Percentiles rank a stretch among this genome's conserved stretches.
Conservation (phyloP, 495 filamentous ascomycete species). For the Viridothelium virens region DNA sequence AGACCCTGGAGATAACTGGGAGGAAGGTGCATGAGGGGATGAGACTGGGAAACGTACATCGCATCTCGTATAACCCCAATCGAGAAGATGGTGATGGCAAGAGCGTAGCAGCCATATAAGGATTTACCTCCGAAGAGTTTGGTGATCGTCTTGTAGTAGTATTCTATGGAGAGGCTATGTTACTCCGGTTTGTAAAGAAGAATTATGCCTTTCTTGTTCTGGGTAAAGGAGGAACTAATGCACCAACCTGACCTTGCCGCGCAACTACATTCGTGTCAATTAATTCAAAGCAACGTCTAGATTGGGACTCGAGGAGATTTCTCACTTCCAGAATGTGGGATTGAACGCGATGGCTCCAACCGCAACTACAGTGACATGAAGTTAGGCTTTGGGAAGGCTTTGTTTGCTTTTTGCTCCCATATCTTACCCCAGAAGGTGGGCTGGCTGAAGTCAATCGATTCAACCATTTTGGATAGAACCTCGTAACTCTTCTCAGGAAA, state of each 20-base stretch:
- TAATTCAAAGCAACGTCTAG: slow-evolving; percentile 22
- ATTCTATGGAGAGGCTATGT: slow-evolving; percentile 52
- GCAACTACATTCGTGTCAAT: not conserved
- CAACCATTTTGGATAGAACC: not conserved
- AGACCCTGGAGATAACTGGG: slow-evolving; percentile 32
- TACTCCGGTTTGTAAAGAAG: slow-evolving; percentile 1
- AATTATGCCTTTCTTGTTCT: not conserved
- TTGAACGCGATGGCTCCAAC: slow-evolving; percentile 64
- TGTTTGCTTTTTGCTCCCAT: not conserved
- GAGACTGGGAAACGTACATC: slow-evolving; percentile 41
- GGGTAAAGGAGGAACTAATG: not conserved
- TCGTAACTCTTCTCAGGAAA: not conserved
- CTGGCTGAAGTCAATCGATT: slow-evolving; percentile 53
- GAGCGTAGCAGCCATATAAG: slow-evolving; percentile 78
- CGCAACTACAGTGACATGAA: slow-evolving; percentile 45
- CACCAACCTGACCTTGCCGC: slow-evolving; percentile 4
- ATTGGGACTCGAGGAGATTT: slow-evolving; percentile 7
- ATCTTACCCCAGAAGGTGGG: slow-evolving; percentile 53
- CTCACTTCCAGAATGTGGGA: slow-evolving; percentile 75
- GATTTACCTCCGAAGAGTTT: slow-evolving; percentile 75
- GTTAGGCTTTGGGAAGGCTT: slow-evolving; percentile 22
- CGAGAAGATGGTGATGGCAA: slow-evolving; percentile 81
- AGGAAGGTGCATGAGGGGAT: slow-evolving; percentile 35
- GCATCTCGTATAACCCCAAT: slow-evolving; percentile 81
- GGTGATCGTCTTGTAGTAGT: slow-evolving; percentile 81